Evolutionary conservation across 805 yeast genomes (phyloP).

Genomic region (Clavispora vitiphila): DNA sequence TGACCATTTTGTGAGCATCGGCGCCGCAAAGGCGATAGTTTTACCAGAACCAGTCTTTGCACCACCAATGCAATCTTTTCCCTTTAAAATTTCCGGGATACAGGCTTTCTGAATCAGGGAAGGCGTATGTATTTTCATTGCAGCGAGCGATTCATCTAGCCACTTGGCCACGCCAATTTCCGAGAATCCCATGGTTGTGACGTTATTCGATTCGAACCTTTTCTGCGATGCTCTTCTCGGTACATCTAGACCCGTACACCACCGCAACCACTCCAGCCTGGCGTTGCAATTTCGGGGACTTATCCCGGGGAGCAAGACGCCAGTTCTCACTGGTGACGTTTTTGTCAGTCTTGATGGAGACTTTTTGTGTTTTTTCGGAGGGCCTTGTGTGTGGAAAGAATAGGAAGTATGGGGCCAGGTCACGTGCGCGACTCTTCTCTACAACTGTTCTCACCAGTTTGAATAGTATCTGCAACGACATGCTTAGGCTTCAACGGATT

Average conservation of each 20-base stretch:
- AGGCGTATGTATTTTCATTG: constrained; percentile 81
- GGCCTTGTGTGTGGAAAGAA: too few species aligned
- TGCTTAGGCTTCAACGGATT: not conserved
- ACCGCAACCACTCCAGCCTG: too few species aligned
- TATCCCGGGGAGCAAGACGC: too few species aligned
- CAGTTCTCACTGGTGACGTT: too few species aligned
- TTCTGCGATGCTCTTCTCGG: constrained; percentile 14
- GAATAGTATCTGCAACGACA: not conserved
- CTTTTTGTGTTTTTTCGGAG: too few species aligned
- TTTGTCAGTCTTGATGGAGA: too few species aligned
- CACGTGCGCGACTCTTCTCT: not conserved
- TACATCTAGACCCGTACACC: constrained; percentile 1
- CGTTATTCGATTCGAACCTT: not conserved
- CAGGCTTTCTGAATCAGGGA: constrained; percentile 85
- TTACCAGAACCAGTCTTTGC: constrained; percentile 98
- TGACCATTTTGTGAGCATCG: constrained; percentile 92
- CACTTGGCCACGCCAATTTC: constrained; percentile 77
- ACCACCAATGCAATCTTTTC: constrained; percentile 94
- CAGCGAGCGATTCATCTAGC: constrained; percentile 72
- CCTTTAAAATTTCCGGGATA: constrained; percentile 79
- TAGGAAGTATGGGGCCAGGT: not conserved
- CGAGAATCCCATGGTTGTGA: constrained; percentile 39
- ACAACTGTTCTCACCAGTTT: not conserved
- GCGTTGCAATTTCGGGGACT: too few species aligned
- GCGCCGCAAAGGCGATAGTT: constrained; percentile 96